Evolutionary conservation across 2,329 filamentous ascomycete species (phyloP), one percentile per base, ranked within the genome.

Genomic region (Venturia effusa): DNA sequence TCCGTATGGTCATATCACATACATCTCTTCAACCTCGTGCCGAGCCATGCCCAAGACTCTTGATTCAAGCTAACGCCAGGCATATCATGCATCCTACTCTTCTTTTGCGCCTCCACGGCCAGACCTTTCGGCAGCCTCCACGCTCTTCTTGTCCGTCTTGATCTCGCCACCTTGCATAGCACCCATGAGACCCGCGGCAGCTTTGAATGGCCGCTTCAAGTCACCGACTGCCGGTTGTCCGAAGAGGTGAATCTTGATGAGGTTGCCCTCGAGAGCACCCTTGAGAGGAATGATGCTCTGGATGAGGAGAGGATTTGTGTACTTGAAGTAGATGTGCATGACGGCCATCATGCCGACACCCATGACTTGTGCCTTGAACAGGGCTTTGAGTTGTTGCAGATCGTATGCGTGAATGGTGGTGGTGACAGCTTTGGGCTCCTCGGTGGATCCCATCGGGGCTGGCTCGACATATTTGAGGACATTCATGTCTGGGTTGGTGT

Each of bases 251-350:
- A 99, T 93, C 85, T 97, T 97, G 82, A 94, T 85, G 71, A 97
- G 82, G 83, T 97, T 97, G 80, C 88, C 84, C 83, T 99, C 94
- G 77, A 99, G 84, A 57, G 92, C 93, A 74, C 89, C 84, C 88
- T 99, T 99, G 78, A 97, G 83, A 40, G 94, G 94, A 74, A 99
- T 94, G 80, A 99, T 96, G 76, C 89, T 95, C 85, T 99, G 94
- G 81, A 99, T 96, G 73, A 97, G 82, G 61, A 99, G 89, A 51
- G 94, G 94, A 86, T 97, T 99, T 81, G 92, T 97, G 88, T 97
- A 99, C 78, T 97, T 92, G 84, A 99, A 89, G 87, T 97, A 99
- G 67, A 99, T 69, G 81, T 99, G 94, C 93, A 99, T 97, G 74
- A 97, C 90, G 67, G 79, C 86, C 93, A 99, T 97, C 92, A 99